Evolutionary conservation across 192 early-diverging fungal species (phyloP), one percentile per base, ranked within the genome.

Genomic region (Fimicolochytrium jonesii): DNA sequence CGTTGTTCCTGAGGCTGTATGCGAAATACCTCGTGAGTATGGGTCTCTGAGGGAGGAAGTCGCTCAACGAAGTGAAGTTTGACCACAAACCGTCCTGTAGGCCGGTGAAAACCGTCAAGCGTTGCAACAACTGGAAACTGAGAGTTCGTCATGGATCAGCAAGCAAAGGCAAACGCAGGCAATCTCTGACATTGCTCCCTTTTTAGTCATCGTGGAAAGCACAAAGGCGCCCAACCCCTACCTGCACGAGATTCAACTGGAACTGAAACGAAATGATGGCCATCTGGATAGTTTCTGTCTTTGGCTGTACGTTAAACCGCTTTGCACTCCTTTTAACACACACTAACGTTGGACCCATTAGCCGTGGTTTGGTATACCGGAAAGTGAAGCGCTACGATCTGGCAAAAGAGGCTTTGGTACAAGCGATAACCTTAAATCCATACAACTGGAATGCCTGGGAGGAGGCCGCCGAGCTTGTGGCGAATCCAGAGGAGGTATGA

Each of bases 401-500:
- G 39, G 72, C 42, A 28, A 29, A 56, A 37, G 33, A 1, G 65
- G 73, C 35, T 55, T 72, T 93, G 6, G 26, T 92, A 17, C 61
- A 78, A 49, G 88, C 93, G 9, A 69, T 98, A 0, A 59, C 69
- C 17, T 64, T 64, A 63, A 94, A 85, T 64, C 88, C 86, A 28
- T 92, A 76, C 73, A 92, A 94, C 69, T 97, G 92, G 92, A 89
- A 86, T 47, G 91, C 92, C 22, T 98, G 95, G 95, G 63, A 82
- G 47, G 91, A 89, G 39, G 73, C 97, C 1, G 84, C 71, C 5
- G 58, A 72, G 7, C 77, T 69, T 9, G 18, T 45, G 22, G 61
- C 48, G 20, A 48, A 6, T 3, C 35, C 31, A 29, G 35, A 47
- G 31, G 32, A 53, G 33, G 59, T 62, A 53, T 18, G 53, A 20